Evolutionary conservation across 805 yeast species (phyloP), one percentile per base, ranked within the genome.

Genomic region (Isabelozyma gotoi): DNA sequence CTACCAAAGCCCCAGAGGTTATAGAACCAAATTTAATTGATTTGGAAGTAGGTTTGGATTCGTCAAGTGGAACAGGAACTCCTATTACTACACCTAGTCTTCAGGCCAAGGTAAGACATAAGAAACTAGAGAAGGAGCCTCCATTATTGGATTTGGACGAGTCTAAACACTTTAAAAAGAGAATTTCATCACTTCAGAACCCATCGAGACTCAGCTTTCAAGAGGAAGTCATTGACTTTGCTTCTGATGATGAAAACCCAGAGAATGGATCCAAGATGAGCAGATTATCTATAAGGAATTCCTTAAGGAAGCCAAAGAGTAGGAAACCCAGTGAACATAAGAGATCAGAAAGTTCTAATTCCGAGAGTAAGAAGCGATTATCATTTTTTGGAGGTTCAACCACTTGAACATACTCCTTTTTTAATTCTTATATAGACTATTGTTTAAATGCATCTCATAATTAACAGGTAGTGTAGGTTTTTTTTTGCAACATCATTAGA

Each of bases 161-260:
- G 15, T 34, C 36, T 12, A 59, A 56, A 38, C 59, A 51, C 38
- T 67, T 59, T 50, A 69, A 65, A 44, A 71, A 68, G 50, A 50
- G 65, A 38, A 47, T 63, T 11, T 52, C 66, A 1, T 59, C 63
- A 3, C 49, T 55, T 19, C 63, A 57, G 39, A 50, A 55, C 14
- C 70, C 68, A 3, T 52, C 59, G 7, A 62, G 52, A 36, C 50
- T 69, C 33, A 61, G 52, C 19, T 63, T 71, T 21, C 68, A 68
- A 46, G 76, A 72, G 49, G 74, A 72, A 46, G 73, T 71, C 3
- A 64, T 72, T 43, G 76, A 72, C 49, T 72, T 70, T 60, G 76
- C 71, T 1, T 68, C 74, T 10, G 77, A 72, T 47, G 76, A 72
- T 48, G 77, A 72, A 43, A 66, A 64, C 43, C 68, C 68, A 1